Evolutionary conservation across 2,329 filamentous ascomycete species (phyloP).

Genomic region (Aspergillus sp.): DNA sequence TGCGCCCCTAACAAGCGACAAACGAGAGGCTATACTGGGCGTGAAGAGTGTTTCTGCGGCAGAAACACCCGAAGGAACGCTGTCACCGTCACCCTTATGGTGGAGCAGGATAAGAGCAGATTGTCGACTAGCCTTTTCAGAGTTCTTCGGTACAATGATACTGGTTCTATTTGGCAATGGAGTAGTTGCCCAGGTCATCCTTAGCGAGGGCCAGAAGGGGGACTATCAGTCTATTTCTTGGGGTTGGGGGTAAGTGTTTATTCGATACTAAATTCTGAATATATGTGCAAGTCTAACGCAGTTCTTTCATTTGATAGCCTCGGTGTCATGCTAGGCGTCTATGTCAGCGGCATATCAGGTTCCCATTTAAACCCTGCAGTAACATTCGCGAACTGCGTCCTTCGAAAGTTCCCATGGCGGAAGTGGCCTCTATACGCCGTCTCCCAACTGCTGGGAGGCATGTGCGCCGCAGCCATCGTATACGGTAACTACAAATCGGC

Average conservation of each 20-base stretch:
- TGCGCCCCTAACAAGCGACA: constrained; percentile 18
- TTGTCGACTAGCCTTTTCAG: constrained; percentile 61
- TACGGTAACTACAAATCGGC: constrained; percentile 65
- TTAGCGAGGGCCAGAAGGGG: constrained; percentile 51
- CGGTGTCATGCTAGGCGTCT: constrained; percentile 69
- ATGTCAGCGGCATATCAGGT: constrained; percentile 59
- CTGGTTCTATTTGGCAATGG: constrained; percentile 69
- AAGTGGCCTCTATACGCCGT: constrained; percentile 68
- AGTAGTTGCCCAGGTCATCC: constrained; percentile 67
- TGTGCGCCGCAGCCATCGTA: constrained; percentile 60
- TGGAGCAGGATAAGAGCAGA: constrained; percentile 57
- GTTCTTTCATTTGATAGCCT: constrained; percentile 44
- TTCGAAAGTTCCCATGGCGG: constrained; percentile 66
- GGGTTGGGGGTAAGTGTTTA: constrained; percentile 46
- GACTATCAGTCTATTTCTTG: constrained; percentile 55
- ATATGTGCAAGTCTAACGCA: constrained; percentile 6
- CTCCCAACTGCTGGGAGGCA: constrained; percentile 67
- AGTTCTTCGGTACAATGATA: constrained; percentile 69
- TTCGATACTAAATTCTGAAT: background rate
- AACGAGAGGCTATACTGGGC: constrained; percentile 19
- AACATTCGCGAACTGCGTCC: constrained; percentile 68
- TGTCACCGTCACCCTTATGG: constrained; percentile 27
- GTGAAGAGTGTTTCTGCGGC: constrained; percentile 9
- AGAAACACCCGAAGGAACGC: constrained; percentile 4
- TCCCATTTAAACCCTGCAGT: constrained; percentile 71